Base-by-base conservation (phyloP, 208 protist genomes). In the Herpetomonas samuelpessoai region DNA sequence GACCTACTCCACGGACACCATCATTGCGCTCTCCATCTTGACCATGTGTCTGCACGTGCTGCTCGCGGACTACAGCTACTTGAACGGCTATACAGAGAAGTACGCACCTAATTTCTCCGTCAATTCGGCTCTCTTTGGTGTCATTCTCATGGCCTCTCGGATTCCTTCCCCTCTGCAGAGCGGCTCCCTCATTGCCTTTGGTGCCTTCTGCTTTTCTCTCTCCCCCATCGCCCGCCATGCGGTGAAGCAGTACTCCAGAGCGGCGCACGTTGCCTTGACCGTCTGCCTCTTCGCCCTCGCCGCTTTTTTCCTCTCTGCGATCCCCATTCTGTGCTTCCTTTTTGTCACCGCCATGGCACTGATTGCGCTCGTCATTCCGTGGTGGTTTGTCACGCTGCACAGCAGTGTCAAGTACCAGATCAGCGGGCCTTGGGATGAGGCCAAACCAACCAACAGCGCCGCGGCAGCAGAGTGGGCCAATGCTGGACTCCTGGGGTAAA, bases 361-460 rank as follows among this genome's bases (percentile, higher is more conserved):
- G 31, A 78, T 93, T 27, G 71, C 83, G 10, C 80, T 95, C 61
- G 66, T 86, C 27, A 86, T 96, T 27, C 91, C 87, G 28, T 86
- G 73, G 64, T 77, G 71, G 16, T 96, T 96, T 64, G 80, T 94
- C 0, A 60, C 58, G 12, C 59, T 93, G 55, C 88, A 96, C 58
- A 74, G 74, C 41, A 81, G 72, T 45, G 69, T 80, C 48, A 96
- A 96, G 69, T 74, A 76, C 16, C 91, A 96, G 64, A 95, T 96
- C 64, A 95, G 88, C 52, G 91, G 91, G 0, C 91, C 91, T 12
- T 96, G 91, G 88, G 91, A 96, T 57, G 91, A 96, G 65, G 91
- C 91, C 19, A 91, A 88, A 55, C 91, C 91, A 26, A 95, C 81
- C n/a, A 96, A 96, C 76, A 95, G 87, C 49, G 80, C 87, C 6